A percentile compares a stretch with the other conserved stretches of the same genome.
Conservation (phyloP, 2,329 filamentous ascomycete genomes). For the Botrytis squamosa region DNA sequence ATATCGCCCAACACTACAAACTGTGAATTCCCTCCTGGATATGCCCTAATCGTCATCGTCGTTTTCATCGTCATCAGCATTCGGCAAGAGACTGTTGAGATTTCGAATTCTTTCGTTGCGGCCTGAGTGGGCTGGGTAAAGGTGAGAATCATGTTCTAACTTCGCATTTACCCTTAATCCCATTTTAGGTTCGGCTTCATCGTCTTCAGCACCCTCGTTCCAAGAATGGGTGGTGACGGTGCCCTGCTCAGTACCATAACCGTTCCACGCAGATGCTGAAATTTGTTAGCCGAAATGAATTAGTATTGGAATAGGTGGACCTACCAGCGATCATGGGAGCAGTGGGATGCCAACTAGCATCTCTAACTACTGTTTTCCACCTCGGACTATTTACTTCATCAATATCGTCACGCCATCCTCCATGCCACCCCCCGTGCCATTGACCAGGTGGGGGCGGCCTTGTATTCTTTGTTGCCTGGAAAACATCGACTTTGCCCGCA, state of each 20-base stretch:
- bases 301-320: not conserved
- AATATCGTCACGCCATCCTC: slow-evolving; percentile 31
- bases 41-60: not conserved
- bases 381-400: slow-evolving; percentile 28
- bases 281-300: slow-evolving; percentile 22
- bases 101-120: not conserved
- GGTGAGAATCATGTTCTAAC: slow-evolving; percentile 39
- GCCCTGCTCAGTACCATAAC: slow-evolving; percentile 61
- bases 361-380: slow-evolving; percentile 69
- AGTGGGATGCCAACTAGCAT: slow-evolving; percentile 71
- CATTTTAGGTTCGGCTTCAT: slow-evolving; percentile 55
- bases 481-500: slow-evolving; percentile 76
- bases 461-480: slow-evolving; percentile 63
- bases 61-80: not conserved
- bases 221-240: slow-evolving; percentile 67
- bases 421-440: slow-evolving; percentile 24
- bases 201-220: slow-evolving; percentile 59
- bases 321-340: slow-evolving; percentile 58
- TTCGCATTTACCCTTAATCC: slow-evolving; percentile 43
- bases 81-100: not conserved
- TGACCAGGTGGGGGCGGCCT: slow-evolving; percentile 46
- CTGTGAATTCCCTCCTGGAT: not conserved
- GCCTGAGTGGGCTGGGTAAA: slow-evolving; percentile 18
- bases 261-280: slow-evolving; percentile 67
- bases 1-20: not conserved